Base-by-base conservation (phyloP, 2,329 filamentous ascomycete genomes). In the Colletotrichum gloeosporioides region DNA sequence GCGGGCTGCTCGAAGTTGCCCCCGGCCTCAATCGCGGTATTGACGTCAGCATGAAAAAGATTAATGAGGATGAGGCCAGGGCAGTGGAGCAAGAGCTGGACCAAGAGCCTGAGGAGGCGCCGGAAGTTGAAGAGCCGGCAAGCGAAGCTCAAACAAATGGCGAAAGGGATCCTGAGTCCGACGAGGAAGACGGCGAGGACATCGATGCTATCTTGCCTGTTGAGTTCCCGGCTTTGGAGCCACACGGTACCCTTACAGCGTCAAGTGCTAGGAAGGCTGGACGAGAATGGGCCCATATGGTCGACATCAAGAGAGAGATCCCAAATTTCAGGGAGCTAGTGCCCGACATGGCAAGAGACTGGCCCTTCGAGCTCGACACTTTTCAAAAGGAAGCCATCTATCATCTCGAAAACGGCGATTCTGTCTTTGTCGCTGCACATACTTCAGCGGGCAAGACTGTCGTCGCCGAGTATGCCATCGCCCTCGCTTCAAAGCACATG, bases 361-460 rank as follows among this genome's bases (percentile, higher is more conserved):
- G 96, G 95, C 96, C 96, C 0, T 99, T 99, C 79, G 97, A 99
- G 84, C 92, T 99, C 44, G 97, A 99, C 81, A 98, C 95, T 0
- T 99, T 99, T 86, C 97, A 99, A 82, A 99, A 99, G 82, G 97
- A 99, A 86, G 97, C 97, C 8, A 95, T 99, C 3, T 99, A 99
- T 83, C 97, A 99, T 85, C 91, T 99, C 4, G 97, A 99, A 83
- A 96, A 94, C 81, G 96, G 97, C 22, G 97, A 99, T 82, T 99
- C 96, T 0, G 97, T 99, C 31, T 99, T 99, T 81, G 97, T 99
- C 67, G 97, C 97, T 12, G 97, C 97, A 1, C 97, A 99, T 83
- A 99, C 97, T 0, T 99, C 97, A 39, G 97, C 97, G 27, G 97
- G 97, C 73, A 99, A 99, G 88, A 99, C 97, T 2, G 97, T 99